phyloP scores from a whole-genome alignment of 2,329 filamentous ascomycete genomes.

The Cladosporium cucumerinum region DNA sequence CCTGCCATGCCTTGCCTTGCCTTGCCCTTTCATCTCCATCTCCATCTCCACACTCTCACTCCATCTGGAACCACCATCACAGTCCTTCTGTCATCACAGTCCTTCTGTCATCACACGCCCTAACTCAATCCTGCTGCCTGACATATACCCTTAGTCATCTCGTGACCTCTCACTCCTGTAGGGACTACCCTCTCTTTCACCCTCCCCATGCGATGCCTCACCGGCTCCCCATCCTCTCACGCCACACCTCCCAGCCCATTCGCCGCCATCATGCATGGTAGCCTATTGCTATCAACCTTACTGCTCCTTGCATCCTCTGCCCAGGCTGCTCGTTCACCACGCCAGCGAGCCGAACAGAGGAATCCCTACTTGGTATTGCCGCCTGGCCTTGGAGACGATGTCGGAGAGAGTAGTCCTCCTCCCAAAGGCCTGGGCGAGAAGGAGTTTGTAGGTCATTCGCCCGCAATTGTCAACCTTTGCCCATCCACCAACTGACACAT shows the following conservation, averaged over 20 bases:
- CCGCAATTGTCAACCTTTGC: not conserved
- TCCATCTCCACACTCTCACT: not conserved
- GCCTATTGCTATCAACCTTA: slow-evolving; percentile 22
- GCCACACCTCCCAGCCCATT: not conserved
- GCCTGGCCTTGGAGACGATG: slow-evolving; percentile 18
- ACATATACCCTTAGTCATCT: not conserved
- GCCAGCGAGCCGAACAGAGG: slow-evolving; percentile 22
- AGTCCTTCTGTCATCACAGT: not conserved
- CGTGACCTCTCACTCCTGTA: not conserved
- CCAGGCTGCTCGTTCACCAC: slow-evolving; percentile 22
- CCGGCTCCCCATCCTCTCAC: slow-evolving; percentile 14
- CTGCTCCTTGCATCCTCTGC: slow-evolving; percentile 20
- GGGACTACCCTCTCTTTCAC: not conserved
- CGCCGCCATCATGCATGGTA: slow-evolving; percentile 24
- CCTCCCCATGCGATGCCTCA: slow-evolving; percentile 25
- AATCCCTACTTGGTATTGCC: slow-evolving; percentile 26
- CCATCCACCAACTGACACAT: not conserved
- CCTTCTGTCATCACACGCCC: not conserved
- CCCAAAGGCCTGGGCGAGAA: slow-evolving; percentile 24
- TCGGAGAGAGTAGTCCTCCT: slow-evolving; percentile 14
- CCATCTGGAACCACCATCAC: not conserved
- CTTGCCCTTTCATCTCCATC: too few species aligned
- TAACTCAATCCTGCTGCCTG: not conserved
- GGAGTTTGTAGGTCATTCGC: slow-evolving; percentile 30
- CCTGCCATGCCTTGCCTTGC: too few species aligned